A percentile compares a stretch with the other conserved stretches of the same genome.
These are phyloP conservation scores for Acmispon strigosus DNA, from an alignment of 306 rosid genomes.

Conservation along the genomic window DNA sequence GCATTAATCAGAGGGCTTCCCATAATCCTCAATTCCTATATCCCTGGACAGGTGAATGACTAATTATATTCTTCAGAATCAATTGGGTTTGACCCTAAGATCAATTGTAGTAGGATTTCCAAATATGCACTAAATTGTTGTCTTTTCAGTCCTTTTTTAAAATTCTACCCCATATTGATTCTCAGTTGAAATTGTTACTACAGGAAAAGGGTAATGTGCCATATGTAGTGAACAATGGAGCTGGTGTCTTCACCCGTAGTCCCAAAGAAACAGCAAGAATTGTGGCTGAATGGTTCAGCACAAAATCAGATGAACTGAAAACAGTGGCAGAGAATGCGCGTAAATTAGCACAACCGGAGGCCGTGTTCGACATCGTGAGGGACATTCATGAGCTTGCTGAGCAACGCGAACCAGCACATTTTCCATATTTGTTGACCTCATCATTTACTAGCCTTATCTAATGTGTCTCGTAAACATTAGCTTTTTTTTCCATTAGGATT, in stretches of 20 bases:
- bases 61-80: no score
- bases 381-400: conserved; percentile 80
- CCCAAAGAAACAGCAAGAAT: conserved; percentile 76
- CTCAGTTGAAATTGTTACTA: not conserved
- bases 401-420: conserved; percentile 59
- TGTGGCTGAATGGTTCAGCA: conserved; percentile 86
- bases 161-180: not conserved
- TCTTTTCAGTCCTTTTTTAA: not conserved
- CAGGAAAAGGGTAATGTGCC: conserved; percentile 99
- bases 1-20: conserved; percentile 98
- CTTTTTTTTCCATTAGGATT: conserved; percentile 23
- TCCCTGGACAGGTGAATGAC: conserved; percentile 83
- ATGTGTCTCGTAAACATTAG: conserved; percentile 10
- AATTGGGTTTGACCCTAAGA: no score
- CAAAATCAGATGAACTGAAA: conserved; percentile 58
- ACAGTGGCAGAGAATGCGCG: conserved; percentile 75
- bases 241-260: conserved; percentile 93
- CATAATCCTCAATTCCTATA: conserved; percentile 87
- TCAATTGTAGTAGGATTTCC: no score
- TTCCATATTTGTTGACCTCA: conserved; percentile 74
- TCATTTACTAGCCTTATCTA: conserved; percentile 70
- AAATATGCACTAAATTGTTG: not conserved
- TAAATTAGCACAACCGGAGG: conserved; percentile 90
- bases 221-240: conserved; percentile 88
- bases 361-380: conserved; percentile 82